phyloP scores from a whole-genome alignment of 2,329 filamentous ascomycete species.

The Aspergillus sp. region DNA sequence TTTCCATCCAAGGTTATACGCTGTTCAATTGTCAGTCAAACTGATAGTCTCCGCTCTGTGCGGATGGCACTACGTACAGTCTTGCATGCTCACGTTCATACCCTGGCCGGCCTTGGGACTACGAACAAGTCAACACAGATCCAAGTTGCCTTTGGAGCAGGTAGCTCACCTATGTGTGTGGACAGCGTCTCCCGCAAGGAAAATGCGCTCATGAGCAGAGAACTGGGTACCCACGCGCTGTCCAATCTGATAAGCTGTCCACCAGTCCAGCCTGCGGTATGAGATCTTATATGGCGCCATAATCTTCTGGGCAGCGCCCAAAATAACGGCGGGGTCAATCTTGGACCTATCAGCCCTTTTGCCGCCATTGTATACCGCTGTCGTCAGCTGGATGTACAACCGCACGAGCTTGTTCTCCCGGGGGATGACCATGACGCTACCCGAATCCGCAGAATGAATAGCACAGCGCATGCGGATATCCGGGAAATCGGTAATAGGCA shows the following conservation, averaged over 20 bases:
- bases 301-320: conserved; percentile 63
- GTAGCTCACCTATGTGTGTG: conserved; percentile 42
- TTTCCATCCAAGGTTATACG: conserved; percentile 61
- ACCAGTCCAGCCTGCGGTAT: conserved; percentile 67
- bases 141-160: no score
- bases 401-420: conserved; percentile 63
- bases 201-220: conserved; percentile 58
- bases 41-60: not conserved
- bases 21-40: conserved; percentile 14
- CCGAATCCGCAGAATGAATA: conserved; percentile 56
- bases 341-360: conserved; percentile 56
- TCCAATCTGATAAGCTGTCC: conserved; percentile 67
- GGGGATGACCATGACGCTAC: conserved; percentile 65
- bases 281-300: conserved; percentile 66
- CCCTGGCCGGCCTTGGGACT: conserved; percentile 51
- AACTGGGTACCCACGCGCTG: conserved; percentile 63
- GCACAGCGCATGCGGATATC: conserved; percentile 60
- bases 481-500: conserved; percentile 56
- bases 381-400: conserved; percentile 64
- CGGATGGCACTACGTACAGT: conserved; percentile 35
- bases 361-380: conserved; percentile 45
- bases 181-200: conserved; percentile 68
- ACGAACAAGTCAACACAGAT: not conserved
- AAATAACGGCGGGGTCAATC: conserved; percentile 64
- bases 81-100: conserved; percentile 73